Conservation (phyloP, 768 basidiomycete genomes). For the Leccinum disarticulatum region DNA sequence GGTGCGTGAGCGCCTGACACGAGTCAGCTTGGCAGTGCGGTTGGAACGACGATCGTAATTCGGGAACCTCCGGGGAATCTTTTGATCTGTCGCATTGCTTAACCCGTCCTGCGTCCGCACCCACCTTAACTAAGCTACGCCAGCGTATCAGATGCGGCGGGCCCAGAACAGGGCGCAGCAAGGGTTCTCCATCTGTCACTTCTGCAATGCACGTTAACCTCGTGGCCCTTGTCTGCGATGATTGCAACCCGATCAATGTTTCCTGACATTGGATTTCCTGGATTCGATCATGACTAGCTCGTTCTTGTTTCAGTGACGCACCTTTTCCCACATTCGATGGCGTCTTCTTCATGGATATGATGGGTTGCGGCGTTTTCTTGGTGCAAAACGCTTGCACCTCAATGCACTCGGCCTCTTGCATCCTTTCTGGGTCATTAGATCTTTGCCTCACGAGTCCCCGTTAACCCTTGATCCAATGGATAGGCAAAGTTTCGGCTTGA, state of each 20-base stretch:
- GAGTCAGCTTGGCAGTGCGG: slow-evolving; percentile 18
- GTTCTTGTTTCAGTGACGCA: slow-evolving; percentile 9
- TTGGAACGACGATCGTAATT: slow-evolving; percentile 17
- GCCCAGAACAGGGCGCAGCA: slow-evolving; percentile 11
- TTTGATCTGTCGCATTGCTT: slow-evolving; percentile 18
- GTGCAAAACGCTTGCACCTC: slow-evolving; percentile 6
- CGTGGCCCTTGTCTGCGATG: slow-evolving; percentile 15
- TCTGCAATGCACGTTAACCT: slow-evolving; percentile 19
- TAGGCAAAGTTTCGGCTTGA: background rate
- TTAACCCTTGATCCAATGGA: slow-evolving; percentile 19
- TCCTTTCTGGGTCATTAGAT: slow-evolving; percentile 8
- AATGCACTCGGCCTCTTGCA: slow-evolving; percentile 4
- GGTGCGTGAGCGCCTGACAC: slow-evolving; percentile 19
- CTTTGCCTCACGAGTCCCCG: slow-evolving; percentile 7
- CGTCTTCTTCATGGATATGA: slow-evolving; percentile 11
- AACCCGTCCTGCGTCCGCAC: slow-evolving; percentile 23
- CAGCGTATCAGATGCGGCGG: slow-evolving; percentile 5
- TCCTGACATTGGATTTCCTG: slow-evolving; percentile 9
- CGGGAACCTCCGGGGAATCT: slow-evolving; percentile 24
- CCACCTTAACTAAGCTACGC: slow-evolving; percentile 15
- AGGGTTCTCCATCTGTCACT: slow-evolving; percentile 16
- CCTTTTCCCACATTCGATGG: slow-evolving; percentile 8
- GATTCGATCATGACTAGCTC: slow-evolving; percentile 7
- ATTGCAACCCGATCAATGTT: slow-evolving; percentile 11
- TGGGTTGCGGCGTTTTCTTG: slow-evolving; percentile 8